A percentile compares a stretch with the other conserved stretches of the same genome.
phyloP scores from a whole-genome alignment of 257 asterid species.

The Plectranthus barbatus region DNA sequence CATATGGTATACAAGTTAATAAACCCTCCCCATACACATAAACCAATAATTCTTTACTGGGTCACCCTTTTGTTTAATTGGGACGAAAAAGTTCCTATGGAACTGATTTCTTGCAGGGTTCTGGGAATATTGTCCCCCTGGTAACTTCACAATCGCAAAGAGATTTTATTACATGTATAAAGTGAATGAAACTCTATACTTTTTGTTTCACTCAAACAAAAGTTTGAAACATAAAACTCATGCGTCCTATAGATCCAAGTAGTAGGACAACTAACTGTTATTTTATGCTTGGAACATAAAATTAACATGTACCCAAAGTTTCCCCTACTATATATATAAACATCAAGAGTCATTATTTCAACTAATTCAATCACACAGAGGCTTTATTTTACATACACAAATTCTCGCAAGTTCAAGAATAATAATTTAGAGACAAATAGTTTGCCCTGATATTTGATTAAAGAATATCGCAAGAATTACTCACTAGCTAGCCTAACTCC shows the following conservation, averaged over 20 bases:
- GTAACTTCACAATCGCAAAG: background rate
- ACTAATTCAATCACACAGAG: background rate
- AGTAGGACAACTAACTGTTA: background rate
- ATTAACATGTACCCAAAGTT: background rate
- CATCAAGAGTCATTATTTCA: background rate
- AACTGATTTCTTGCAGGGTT: background rate
- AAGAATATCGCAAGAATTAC: background rate
- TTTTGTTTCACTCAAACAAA: background rate
- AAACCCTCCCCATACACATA: too few species aligned
- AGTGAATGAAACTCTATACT: background rate
- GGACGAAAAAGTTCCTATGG: too few species aligned
- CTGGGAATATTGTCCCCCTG: background rate
- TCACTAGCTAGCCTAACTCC: background rate
- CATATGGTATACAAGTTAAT: too few species aligned
- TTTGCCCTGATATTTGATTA: background rate
- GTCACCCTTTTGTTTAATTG: too few species aligned
- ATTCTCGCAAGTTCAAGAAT: background rate
- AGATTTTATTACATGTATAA: background rate
- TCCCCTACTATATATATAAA: background rate
- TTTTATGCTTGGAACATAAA: background rate
- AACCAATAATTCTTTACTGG: too few species aligned
- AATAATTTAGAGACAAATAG: background rate
- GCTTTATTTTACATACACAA: background rate
- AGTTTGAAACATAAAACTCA: background rate
- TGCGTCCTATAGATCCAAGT: background rate